These are phyloP conservation scores for Polyporus tsugae DNA, from an alignment of 1,284 basidiomycete species.

Conservation along the genomic window DNA sequence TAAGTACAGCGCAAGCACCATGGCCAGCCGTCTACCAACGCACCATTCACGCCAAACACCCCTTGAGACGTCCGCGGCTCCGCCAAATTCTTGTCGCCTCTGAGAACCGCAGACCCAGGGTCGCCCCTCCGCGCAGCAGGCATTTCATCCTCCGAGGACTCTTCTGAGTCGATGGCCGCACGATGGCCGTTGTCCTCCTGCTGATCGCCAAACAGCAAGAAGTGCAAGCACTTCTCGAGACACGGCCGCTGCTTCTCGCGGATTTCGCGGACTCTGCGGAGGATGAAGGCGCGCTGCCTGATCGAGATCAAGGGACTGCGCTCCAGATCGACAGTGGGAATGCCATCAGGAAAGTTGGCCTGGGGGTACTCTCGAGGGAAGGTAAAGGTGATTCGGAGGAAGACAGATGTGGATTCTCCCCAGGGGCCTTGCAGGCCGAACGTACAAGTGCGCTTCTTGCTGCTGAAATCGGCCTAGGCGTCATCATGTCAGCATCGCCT, in stretches of 20 bases:
- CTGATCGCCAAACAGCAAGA: conserved; percentile 77
- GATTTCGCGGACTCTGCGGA: conserved; percentile 77
- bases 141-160: conserved; percentile 55
- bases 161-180: conserved; percentile 59
- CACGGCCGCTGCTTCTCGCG: conserved; percentile 78
- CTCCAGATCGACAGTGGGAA: conserved; percentile 85
- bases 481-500: conserved; percentile 8
- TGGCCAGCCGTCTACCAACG: conserved; percentile 22
- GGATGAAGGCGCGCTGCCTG: conserved; percentile 78
- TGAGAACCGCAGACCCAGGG: conserved; percentile 58
- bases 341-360: conserved; percentile 63
- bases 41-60: conserved; percentile 88
- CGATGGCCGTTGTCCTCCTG: conserved; percentile 45
- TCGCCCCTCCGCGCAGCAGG: conserved; percentile 53
- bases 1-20: not conserved
- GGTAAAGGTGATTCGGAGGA: conserved; percentile 90
- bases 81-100: conserved; percentile 77
- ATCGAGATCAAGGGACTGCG: conserved; percentile 82
- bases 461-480: conserved; percentile 77
- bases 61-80: conserved; percentile 86
- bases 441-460: conserved; percentile 82
- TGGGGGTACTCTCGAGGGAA: conserved; percentile 89
- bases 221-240: conserved; percentile 82
- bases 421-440: conserved; percentile 91
- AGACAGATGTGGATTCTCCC: conserved; percentile 83